Conservation (phyloP, 306 rosid genomes). For the Cicer chorassanicum region DNA sequence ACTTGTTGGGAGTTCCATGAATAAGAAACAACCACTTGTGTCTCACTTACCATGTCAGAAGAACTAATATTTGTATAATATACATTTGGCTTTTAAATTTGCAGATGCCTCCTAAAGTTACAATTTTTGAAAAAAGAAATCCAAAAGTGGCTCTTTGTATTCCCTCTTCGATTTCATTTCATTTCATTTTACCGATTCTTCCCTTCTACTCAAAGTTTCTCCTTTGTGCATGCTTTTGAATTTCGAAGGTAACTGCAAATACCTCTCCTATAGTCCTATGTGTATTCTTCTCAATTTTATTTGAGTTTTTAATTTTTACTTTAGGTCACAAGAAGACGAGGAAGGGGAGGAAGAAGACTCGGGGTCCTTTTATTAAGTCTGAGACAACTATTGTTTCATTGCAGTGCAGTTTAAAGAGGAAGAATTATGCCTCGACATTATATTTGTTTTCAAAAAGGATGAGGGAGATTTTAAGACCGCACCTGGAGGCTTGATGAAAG, state of each 20-base stretch:
- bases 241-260: not conserved
- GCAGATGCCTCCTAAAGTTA: not conserved
- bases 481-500: conserved; percentile 88
- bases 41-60: not conserved
- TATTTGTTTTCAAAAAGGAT: conserved; percentile 93
- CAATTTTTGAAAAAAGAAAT: not conserved
- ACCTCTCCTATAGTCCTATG: not conserved
- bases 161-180: not conserved
- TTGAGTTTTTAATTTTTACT: not conserved
- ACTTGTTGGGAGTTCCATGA: not conserved
- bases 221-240: not conserved
- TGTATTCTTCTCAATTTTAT: not conserved
- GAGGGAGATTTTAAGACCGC: conserved; percentile 87
- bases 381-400: not conserved
- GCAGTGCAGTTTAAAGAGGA: not conserved
- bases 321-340: not conserved
- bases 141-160: not conserved
- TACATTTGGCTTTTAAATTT: not conserved
- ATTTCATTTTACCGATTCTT: not conserved
- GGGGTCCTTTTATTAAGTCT: no score
- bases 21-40: not conserved
- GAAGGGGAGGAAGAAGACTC: not conserved
- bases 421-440: conserved; percentile 59
- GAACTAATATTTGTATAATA: not conserved
- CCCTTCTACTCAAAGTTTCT: not conserved